Conservation (phyloP, 257 asterid species). For the Solanum appendiculatum region DNA sequence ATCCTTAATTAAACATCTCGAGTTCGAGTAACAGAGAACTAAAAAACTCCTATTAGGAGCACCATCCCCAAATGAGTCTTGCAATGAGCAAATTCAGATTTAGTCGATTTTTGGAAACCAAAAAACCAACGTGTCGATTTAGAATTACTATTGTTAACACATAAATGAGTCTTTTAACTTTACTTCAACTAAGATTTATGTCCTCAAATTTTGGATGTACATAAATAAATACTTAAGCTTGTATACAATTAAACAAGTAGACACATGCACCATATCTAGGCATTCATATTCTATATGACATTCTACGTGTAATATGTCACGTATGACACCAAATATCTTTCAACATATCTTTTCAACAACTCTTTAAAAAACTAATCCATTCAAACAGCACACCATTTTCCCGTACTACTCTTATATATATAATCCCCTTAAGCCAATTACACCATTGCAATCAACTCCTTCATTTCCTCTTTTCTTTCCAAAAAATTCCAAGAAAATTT, state of each 20-base stretch:
- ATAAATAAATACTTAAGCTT: too few relatives aligned
- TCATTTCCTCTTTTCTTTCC: neutral
- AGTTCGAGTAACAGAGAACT: fast-evolving
- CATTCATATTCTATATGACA: too few relatives aligned
- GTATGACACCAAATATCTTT: neutral
- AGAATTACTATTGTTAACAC: neutral
- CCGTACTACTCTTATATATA: neutral
- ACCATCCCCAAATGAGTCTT: too few relatives aligned
- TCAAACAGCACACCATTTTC: neutral
- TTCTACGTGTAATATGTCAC: too few relatives aligned
- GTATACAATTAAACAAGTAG: too few relatives aligned
- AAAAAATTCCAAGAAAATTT: neutral
- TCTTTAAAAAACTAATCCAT: neutral
- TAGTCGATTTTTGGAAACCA: fast-evolving
- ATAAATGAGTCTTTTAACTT: too few relatives aligned
- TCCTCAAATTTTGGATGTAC: too few relatives aligned
- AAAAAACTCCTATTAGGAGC: too few relatives aligned
- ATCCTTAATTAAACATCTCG: neutral
- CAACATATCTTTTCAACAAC: neutral
- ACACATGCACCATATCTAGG: too few relatives aligned
- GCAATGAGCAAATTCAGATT: too few relatives aligned
- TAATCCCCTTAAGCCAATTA: neutral
- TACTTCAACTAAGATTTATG: too few relatives aligned
- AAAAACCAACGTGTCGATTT: neutral
- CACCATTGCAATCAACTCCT: neutral